These are phyloP conservation scores for Suillus brevipes DNA, from an alignment of 768 basidiomycete species.

Conservation along the genomic window DNA sequence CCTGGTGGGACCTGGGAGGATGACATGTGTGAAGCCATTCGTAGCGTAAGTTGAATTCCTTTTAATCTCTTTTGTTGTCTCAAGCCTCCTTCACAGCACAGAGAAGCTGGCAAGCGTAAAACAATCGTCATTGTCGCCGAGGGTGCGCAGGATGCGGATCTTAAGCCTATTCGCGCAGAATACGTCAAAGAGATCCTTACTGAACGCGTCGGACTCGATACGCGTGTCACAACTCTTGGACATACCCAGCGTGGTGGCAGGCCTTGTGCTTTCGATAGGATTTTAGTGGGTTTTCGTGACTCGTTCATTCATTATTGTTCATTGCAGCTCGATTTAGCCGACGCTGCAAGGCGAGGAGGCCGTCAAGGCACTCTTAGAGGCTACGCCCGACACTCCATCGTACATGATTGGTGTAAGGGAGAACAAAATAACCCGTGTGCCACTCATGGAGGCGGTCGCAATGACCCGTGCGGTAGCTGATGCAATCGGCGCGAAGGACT, in stretches of 20 bases:
- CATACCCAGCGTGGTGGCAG: conserved; percentile 95
- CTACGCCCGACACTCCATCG: conserved; percentile 87
- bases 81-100: conserved; percentile 58
- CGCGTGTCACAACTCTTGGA: conserved; percentile 93
- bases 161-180: conserved; percentile 90
- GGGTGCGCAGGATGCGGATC: conserved; percentile 84
- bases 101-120: conserved; percentile 90
- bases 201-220: conserved; percentile 87
- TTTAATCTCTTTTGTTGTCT: neutral
- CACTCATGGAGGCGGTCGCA: conserved; percentile 89
- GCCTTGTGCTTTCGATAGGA: conserved; percentile 91
- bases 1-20: conserved; percentile 72
- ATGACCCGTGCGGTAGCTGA: conserved; percentile 85
- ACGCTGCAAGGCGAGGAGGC: conserved; percentile 97
- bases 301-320: neutral
- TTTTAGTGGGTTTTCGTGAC: conserved; percentile 57
- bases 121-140: conserved; percentile 99
- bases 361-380: conserved; percentile 81
- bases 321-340: conserved; percentile 52
- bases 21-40: conserved; percentile 84
- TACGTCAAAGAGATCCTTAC: conserved; percentile 89
- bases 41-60: conserved; percentile 52
- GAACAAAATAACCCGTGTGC: conserved; percentile 92
- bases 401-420: conserved; percentile 97
- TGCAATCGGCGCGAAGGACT: conserved; percentile 82